Evolutionary conservation across 2,329 filamentous ascomycete genomes (phyloP), one percentile per base, ranked within the genome.

Genomic region (Escovopsis sp.): DNA sequence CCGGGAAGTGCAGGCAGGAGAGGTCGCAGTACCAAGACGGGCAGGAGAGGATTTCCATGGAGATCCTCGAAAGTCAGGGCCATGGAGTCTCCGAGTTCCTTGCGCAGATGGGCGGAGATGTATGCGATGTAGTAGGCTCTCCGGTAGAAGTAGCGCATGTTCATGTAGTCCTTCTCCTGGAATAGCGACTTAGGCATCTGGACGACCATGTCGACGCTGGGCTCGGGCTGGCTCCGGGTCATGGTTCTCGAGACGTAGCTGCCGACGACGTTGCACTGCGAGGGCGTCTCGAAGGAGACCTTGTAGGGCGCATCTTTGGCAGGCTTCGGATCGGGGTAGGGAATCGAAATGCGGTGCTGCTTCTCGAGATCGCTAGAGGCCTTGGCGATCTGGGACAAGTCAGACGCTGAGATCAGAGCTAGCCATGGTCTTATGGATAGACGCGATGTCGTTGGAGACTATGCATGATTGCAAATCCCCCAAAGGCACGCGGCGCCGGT

Each of bases 101-200:
- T 63, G 43, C 75, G 73, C 35, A 96, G 62, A 4, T 71, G 75
- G 21, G 73, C 75, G 12, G 85, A 76, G 37, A 96, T 63, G 43
- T 81, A 84, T 25, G 87, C 84, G 34, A 96, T 62, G 51, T 92
- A 96, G 57, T 88, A 96, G 11, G 90, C 82, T 43, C 87, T 69
- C 50, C 94, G 92, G 61, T 94, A 87, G 52, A 94, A 94, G 60
- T 93, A 96, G 41, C 90, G 75, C 63, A 90, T 70, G 54, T 94
- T 86, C 34, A 87, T 68, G 53, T 88, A 94, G 57, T 98, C 90
- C 58, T 96, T 96, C 31, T 92, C 83, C 50, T 94, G 85, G 48
- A 96, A 87, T 11, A 94, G 59, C 1, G 70, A 61, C 38, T 63
- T 56, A 5, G 90, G 88, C 75, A 98, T 92, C 33, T 81, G 80